A percentile compares a stretch with the other conserved stretches of the same genome.
phyloP scores from a whole-genome alignment of 2,329 filamentous ascomycete genomes.

The Ceratocystis alfenasii region DNA sequence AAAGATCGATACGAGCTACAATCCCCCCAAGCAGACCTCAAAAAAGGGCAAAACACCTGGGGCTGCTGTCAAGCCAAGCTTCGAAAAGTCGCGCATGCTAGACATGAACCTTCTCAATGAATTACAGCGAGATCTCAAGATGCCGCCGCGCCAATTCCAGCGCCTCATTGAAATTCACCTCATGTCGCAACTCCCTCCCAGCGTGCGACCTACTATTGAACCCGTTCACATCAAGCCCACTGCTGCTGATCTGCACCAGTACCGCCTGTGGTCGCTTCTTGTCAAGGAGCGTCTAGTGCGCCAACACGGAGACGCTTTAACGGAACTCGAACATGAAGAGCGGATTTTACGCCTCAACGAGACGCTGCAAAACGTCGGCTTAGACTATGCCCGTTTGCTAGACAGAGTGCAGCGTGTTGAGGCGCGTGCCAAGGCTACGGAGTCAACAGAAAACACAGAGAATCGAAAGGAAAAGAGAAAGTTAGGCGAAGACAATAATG shows the following conservation, averaged over 20 bases:
- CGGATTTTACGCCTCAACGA: constrained; percentile 61
- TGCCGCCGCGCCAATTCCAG: constrained; percentile 63
- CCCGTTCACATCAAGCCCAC: constrained; percentile 32
- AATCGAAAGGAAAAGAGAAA: constrained; percentile 6
- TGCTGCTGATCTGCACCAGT: constrained; percentile 36
- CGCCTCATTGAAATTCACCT: constrained; percentile 66
- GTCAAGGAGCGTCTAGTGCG: constrained; percentile 67
- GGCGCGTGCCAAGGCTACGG: constrained; percentile 1
- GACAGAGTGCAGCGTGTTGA: constrained; percentile 33
- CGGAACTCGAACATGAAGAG: constrained; percentile 56
- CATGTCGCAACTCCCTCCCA: constrained; percentile 46
- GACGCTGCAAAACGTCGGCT: constrained; percentile 54
- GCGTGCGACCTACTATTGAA: constrained; percentile 42
- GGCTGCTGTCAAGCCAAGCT: constrained; percentile 13
- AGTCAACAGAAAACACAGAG: background rate
- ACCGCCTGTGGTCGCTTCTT: constrained; percentile 59
- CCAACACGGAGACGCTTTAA: constrained; percentile 60
- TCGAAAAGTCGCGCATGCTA: constrained; percentile 19
- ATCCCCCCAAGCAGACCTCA: constrained; percentile 37
- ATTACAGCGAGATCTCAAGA: constrained; percentile 54
- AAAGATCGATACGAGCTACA: constrained; percentile 41
- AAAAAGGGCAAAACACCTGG: constrained; percentile 17
- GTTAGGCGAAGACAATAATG: background rate
- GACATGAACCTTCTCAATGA: constrained; percentile 43
- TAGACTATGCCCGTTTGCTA: constrained; percentile 60